These are phyloP conservation scores for Yarrowia galli DNA, from an alignment of 1,139 yeast genomes.

Conservation along the genomic window DNA sequence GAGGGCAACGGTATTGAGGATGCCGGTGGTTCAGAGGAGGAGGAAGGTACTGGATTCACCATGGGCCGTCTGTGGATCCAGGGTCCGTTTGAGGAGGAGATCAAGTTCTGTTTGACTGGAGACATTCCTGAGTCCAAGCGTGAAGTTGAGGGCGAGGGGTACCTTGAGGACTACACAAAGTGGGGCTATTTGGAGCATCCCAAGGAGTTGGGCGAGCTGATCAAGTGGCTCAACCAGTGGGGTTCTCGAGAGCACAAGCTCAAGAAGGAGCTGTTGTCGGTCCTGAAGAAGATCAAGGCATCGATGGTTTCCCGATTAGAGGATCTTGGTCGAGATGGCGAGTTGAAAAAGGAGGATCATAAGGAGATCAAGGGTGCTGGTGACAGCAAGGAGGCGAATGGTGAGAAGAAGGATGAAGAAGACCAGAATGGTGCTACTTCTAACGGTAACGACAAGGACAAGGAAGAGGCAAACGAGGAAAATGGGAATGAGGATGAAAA, in stretches of 20 bases:
- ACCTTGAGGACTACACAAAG: conserved; percentile 58
- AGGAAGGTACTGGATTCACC: conserved; percentile 66
- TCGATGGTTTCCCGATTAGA: conserved; percentile 64
- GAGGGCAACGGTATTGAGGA: conserved; percentile 75
- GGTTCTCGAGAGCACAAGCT: conserved; percentile 78
- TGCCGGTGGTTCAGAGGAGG: conserved; percentile 52
- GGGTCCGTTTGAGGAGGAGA: conserved; percentile 81
- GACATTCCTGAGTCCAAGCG: conserved; percentile 52
- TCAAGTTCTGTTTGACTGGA: conserved; percentile 53
- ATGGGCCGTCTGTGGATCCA: conserved; percentile 95
- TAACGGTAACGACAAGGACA: not conserved
- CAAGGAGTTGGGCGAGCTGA: conserved; percentile 63
- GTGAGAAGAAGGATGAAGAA: conserved; percentile 5
- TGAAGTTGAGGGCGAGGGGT: conserved; percentile 70
- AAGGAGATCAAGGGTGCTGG: conserved; percentile 38
- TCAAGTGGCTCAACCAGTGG: conserved; percentile 74
- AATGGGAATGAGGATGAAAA: conserved; percentile 32
- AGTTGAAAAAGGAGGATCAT: conserved; percentile 44
- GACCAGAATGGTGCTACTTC: not conserved
- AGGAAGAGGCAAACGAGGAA: not conserved
- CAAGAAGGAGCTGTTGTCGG: conserved; percentile 61
- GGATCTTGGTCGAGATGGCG: conserved; percentile 47
- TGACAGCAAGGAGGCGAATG: conserved; percentile 35
- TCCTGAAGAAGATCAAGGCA: conserved; percentile 60
- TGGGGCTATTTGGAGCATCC: conserved; percentile 78